These are phyloP conservation scores for Phytophthora pinifolia DNA, from an alignment of 352 stramenopile species.

Conservation along the genomic window DNA sequence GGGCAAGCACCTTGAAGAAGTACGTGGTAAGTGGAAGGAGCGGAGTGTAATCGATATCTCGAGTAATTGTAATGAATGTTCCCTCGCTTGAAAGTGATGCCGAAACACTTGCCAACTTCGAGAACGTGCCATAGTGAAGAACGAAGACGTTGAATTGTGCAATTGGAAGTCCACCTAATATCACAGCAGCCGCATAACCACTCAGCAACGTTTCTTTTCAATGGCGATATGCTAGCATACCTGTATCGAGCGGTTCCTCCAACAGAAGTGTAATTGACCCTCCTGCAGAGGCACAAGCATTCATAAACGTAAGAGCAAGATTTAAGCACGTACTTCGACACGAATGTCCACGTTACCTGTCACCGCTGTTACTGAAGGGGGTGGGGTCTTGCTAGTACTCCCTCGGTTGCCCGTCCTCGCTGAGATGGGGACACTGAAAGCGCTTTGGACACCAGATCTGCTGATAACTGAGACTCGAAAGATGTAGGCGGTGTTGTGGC, in stretches of 20 bases:
- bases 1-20: conserved; percentile 43
- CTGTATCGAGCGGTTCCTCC: conserved; percentile 41
- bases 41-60: conserved; percentile 9
- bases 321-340: neutral
- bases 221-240: conserved; percentile 10
- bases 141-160: conserved; percentile 36
- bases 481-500: conserved; percentile 46
- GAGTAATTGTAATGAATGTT: conserved; percentile 18
- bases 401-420: conserved; percentile 32
- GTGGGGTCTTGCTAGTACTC: conserved; percentile 39
- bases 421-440: conserved; percentile 25
- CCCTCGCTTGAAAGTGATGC: conserved; percentile 17
- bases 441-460: conserved; percentile 18
- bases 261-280: conserved; percentile 36
- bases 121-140: conserved; percentile 13
- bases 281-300: conserved; percentile 15
- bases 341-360: conserved; percentile 35
- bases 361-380: conserved; percentile 25
- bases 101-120: conserved; percentile 29
- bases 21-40: conserved; percentile 36
- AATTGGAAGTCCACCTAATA: conserved; percentile 36
- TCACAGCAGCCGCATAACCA: neutral
- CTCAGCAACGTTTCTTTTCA: neutral
- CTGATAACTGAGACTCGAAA: conserved; percentile 40
- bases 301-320: neutral